Evolutionary conservation across 371 early-diverging fungal species (phyloP).

Genomic region (Actinomucor elegans): DNA sequence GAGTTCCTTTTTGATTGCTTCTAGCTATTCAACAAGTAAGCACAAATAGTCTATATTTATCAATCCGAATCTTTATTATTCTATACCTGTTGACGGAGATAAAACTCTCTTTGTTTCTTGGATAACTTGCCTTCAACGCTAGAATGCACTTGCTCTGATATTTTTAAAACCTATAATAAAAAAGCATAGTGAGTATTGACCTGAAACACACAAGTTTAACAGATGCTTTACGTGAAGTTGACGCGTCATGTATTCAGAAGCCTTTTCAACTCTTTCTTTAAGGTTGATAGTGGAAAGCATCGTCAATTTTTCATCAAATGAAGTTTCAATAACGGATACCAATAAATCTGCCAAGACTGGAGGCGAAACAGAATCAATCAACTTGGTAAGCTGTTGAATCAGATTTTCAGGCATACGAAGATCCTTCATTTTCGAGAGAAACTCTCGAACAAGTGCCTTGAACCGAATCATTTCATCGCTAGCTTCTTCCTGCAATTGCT

Average conservation of each 20-base stretch:
- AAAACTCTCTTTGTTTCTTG: conserved; percentile 81
- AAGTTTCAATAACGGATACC: conserved; percentile 71
- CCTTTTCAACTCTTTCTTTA: conserved; percentile 58
- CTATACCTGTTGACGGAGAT: conserved; percentile 73
- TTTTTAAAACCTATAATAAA: conserved; percentile 60
- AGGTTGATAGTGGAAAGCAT: conserved; percentile 61
- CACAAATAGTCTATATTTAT: too few relatives aligned
- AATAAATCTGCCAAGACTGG: conserved; percentile 73
- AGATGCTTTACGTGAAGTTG: conserved; percentile 74
- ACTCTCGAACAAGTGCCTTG: conserved; percentile 60
- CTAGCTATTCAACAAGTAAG: too few relatives aligned
- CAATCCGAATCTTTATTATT: background rate
- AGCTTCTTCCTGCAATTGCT: conserved; percentile 23
- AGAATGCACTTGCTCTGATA: conserved; percentile 78
- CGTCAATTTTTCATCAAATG: conserved; percentile 70
- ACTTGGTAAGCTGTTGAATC: conserved; percentile 62
- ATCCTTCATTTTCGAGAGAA: conserved; percentile 60
- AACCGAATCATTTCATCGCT: conserved; percentile 61
- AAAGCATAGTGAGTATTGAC: background rate
- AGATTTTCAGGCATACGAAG: conserved; percentile 70
- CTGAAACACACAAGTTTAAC: too few relatives aligned
- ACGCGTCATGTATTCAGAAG: conserved; percentile 68
- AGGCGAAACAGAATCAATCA: conserved; percentile 65
- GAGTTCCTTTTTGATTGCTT: conserved; percentile 81
- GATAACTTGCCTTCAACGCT: conserved; percentile 78